Evolutionary conservation across 129 eudicot species (phyloP).

Genomic region (Lactuca sativa): DNA sequence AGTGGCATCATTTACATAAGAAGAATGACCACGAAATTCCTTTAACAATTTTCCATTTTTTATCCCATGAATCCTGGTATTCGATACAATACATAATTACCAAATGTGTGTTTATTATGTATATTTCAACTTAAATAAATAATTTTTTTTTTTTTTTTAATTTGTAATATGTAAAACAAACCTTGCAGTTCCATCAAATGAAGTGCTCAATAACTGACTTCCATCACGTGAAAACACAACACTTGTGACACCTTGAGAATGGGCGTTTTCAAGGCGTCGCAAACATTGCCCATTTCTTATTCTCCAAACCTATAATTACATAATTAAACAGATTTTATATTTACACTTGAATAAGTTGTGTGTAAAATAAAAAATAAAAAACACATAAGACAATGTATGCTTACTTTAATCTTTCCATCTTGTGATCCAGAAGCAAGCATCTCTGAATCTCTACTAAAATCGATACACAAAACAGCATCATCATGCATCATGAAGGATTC

Average conservation of each 20-base stretch:
- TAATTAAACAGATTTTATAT: not conserved
- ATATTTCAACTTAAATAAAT: not conserved
- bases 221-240: constrained; percentile 91
- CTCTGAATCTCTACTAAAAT: constrained; percentile 96
- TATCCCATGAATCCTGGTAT: constrained; percentile 76
- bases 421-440: constrained; percentile 99
- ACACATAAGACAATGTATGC: constrained; percentile 1
- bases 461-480: constrained; percentile 88
- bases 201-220: constrained; percentile 86
- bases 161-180: constrained; percentile 10
- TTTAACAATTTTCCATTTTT: constrained; percentile 88
- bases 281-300: constrained; percentile 94
- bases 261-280: constrained; percentile 96
- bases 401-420: constrained; percentile 95
- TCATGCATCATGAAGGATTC: constrained; percentile 99
- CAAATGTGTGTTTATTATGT: not conserved
- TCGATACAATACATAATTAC: not conserved
- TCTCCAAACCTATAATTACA: constrained; percentile 78
- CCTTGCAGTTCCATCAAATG: constrained; percentile 97
- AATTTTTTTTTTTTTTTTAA: not conserved
- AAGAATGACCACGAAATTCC: constrained; percentile 97
- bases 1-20: constrained; percentile 93
- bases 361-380: not conserved
- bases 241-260: constrained; percentile 92
- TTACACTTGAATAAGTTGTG: not conserved